Evolutionary conservation across 2,329 filamentous ascomycete species (phyloP), one percentile per base, ranked within the genome.

Genomic region (Cladosporium sp.): DNA sequence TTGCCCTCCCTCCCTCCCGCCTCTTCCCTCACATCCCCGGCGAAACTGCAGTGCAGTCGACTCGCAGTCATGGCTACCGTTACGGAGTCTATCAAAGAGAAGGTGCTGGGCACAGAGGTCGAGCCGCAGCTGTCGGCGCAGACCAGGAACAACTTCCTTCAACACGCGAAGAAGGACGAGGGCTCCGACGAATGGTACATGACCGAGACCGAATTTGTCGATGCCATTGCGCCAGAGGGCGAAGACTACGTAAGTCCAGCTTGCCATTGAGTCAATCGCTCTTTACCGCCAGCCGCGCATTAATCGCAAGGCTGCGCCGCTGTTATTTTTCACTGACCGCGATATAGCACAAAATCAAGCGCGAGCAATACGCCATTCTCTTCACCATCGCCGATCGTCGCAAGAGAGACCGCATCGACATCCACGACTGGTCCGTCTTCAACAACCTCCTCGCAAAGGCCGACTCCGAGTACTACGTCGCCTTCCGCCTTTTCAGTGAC

Each of bases 401-500:
- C 57, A 79, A 77, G 58, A 76, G 76, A 38, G 91, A 91, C 56
- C 84, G 80, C 60, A 77, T 98, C 59, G 86, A 75, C 60, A 74
- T 97, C 49, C 76, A 83, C 53, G 93, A 98, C 73, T 98, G 92
- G 90, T 83, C 80, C 40, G 85, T 86, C 57, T 98, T 97, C 71
- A 88, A 96, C 73, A 94, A 95, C 74, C 80, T 98, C 56, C 83
- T 98, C 52, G 78, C 79, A 59, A 97, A 96, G 73, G 87, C 93
- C 55, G 93, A 97, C 66, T 93, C 93, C 68, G 93, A 98, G 74
- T 98, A 98, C 73, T 91, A 97, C 71, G 95, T 98, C 62, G 92
- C 93, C 13, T 98, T 97, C 74, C 88, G 93, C 62, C 80, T 98
- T 49, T 98, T 98, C 71, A 92, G 97, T 66, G 79, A 88, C 61